Percentiles rank a stretch among this genome's conserved stretches.
phyloP scores from a whole-genome alignment of 208 protist genomes.

The Phytomonas francai region DNA sequence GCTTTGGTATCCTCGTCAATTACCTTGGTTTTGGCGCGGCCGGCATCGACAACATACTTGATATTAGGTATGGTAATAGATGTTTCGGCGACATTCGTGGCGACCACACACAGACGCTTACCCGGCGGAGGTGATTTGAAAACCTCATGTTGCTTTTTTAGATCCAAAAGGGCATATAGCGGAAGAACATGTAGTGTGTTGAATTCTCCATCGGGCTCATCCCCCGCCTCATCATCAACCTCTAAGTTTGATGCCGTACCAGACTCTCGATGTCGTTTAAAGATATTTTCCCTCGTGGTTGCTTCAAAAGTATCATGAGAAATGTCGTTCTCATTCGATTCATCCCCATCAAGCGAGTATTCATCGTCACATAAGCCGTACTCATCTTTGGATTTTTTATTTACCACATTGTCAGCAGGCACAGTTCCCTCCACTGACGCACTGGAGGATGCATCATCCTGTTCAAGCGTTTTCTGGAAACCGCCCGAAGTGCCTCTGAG shows the following conservation, averaged over 20 bases:
- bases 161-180: constrained; percentile 96
- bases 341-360: constrained; percentile 17
- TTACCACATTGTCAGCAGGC: neutral
- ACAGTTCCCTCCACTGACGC: neutral
- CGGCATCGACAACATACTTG: constrained; percentile 97
- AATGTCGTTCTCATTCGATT: constrained; percentile 11
- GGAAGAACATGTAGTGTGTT: constrained; percentile 95
- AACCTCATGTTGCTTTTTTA: constrained; percentile 91
- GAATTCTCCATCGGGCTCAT: constrained; percentile 82
- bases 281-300: neutral
- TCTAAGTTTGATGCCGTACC: neutral
- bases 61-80: constrained; percentile 99
- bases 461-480: neutral
- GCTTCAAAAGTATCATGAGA: neutral
- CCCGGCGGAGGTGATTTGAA: constrained; percentile 84
- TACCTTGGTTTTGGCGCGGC: constrained; percentile 94
- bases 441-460: neutral
- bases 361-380: constrained; percentile 8
- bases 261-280: neutral
- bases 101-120: constrained; percentile 95
- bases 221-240: constrained; percentile 15
- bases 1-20: constrained; percentile 96
- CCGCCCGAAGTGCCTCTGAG: constrained; percentile 8
- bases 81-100: constrained; percentile 99
- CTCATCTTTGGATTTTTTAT: constrained; percentile 2